phyloP scores from a whole-genome alignment of 2,329 filamentous ascomycete genomes.

The Hypoxylon sp. region DNA sequence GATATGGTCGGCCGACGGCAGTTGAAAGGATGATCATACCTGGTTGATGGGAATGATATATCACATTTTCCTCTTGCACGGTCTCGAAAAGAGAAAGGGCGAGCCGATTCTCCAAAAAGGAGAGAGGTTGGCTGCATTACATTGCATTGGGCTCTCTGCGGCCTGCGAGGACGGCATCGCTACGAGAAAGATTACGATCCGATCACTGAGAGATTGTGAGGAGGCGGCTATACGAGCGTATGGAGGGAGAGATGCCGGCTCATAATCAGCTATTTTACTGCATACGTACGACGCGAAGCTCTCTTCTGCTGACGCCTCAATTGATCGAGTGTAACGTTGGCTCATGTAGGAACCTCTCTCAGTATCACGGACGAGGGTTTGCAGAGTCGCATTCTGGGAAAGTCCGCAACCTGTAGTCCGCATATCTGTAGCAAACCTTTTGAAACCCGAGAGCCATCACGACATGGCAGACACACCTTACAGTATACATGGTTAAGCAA shows the following conservation, averaged over 20 bases:
- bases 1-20: background rate
- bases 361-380: background rate
- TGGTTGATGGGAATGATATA: constrained; percentile 33
- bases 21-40: constrained; percentile 17
- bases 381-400: background rate
- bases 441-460: constrained; percentile 12
- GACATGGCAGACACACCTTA: too few species aligned
- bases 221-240: background rate
- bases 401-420: background rate
- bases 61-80: too few species aligned
- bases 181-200: background rate
- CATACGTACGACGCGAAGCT: background rate
- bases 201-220: background rate
- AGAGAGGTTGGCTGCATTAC: constrained; percentile 21
- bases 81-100: constrained; percentile 9
- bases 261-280: background rate
- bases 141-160: too few species aligned
- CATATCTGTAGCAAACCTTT: background rate
- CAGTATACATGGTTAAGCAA: background rate
- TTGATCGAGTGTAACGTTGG: background rate
- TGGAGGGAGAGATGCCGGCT: background rate
- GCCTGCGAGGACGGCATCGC: constrained; percentile 9
- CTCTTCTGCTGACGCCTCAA: background rate
- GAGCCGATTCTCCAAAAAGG: background rate
- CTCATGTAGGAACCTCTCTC: background rate